These are phyloP conservation scores for Elaeagnus macrophylla DNA, from an alignment of 306 rosid genomes.

Conservation along the genomic window DNA sequence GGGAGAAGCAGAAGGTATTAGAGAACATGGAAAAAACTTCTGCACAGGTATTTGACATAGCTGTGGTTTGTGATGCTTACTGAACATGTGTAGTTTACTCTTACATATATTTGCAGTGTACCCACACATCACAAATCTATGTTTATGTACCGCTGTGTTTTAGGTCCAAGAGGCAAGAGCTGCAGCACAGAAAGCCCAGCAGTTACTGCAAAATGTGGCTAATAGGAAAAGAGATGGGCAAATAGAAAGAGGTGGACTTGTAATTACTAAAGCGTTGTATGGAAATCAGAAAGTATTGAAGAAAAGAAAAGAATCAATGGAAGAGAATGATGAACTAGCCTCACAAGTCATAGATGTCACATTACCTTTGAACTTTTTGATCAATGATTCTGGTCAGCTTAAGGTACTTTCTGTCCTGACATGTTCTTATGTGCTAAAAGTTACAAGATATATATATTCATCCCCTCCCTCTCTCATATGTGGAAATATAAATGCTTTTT, in stretches of 20 bases:
- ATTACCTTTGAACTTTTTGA: conserved; percentile 75
- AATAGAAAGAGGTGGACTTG: conserved; percentile 64
- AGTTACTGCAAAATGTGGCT: conserved; percentile 69
- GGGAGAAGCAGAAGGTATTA: conserved; percentile 69
- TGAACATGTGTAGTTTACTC: background rate
- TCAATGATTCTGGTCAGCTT: conserved; percentile 75
- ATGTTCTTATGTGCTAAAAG: background rate
- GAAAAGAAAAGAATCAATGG: conserved; percentile 39
- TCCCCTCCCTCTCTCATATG: too few species aligned
- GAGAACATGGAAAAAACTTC: conserved; percentile 65
- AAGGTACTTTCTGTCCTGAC: conserved; percentile 39
- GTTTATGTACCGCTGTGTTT: conserved; percentile 1
- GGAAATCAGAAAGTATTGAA: conserved; percentile 46
- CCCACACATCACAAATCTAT: background rate
- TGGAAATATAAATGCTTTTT: too few species aligned
- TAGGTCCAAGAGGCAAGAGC: conserved; percentile 73
- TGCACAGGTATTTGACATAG: conserved; percentile 39
- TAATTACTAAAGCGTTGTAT: conserved; percentile 62
- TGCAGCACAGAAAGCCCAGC: conserved; percentile 87
- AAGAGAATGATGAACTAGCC: conserved; percentile 37
- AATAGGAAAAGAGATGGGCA: conserved; percentile 75
- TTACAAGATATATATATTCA: too few species aligned
- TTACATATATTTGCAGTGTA: too few species aligned
- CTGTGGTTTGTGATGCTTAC: background rate
- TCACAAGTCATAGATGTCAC: conserved; percentile 70